Evolutionary conservation across 495 filamentous ascomycete genomes (phyloP), one percentile per base, ranked within the genome.

Genomic region (Penicillium arizonense): DNA sequence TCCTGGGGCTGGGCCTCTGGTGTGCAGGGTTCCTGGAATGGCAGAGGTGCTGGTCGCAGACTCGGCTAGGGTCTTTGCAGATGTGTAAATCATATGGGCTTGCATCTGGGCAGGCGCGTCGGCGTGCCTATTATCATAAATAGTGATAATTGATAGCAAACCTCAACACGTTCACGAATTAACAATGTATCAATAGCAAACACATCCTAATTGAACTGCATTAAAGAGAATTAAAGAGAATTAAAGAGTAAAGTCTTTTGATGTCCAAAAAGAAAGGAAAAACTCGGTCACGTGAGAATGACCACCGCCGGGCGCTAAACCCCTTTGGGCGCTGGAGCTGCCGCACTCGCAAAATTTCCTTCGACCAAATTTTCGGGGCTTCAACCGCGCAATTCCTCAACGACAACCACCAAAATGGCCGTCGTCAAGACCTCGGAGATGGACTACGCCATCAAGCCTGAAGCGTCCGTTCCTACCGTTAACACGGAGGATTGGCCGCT

Each of bases 361-460:
- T 67, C 63, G 61, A 64, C 50, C 62, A 57, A 59, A 56, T 62
- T 61, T 67, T 62, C 58, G 57, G 61, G 51, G 44, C 44, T 39
- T 54, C 47, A 58, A 61, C 55, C 56, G 60, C 55, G 52, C 60
- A 63, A 48, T 53, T 54, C 44, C 52, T 49, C 55, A 52, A 56
- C 60, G 53, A 52, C 59, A 64, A 54, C 58, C 48, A 61, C 44
- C 44, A 61, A 40, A 59, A 82, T 88, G 71, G 81, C 83, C 57
- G 80, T 79, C 57, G 82, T 84, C 64, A 82, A 82, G 62, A 81
- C 58, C 61, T 57, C 81, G 63, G 82, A 83, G 55, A 80, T 79
- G 67, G 87, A 95, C 55, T 89, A 88, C 71, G 76, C 77, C 65
- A 96, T 97, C 72, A 96, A 96, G 82, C 91, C 93, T 38, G 83